A percentile compares a stretch with the other conserved stretches of the same genome.
These are phyloP conservation scores for Fusarium sp. DNA, from an alignment of 2,329 filamentous ascomycete genomes.

Conservation along the genomic window DNA sequence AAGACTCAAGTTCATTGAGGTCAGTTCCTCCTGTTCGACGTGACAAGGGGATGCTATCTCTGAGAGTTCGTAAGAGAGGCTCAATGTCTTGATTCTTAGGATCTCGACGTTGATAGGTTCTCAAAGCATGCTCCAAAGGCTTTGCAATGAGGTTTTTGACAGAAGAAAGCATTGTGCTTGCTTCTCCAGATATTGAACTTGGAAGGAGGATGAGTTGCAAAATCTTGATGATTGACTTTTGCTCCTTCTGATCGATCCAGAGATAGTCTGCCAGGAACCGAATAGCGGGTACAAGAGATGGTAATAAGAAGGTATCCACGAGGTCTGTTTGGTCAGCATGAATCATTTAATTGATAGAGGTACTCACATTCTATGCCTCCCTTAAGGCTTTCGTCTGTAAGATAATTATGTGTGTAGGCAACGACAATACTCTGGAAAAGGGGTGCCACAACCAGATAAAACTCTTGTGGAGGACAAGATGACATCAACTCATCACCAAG, in stretches of 20 bases:
- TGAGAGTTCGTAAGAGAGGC: conserved; percentile 74
- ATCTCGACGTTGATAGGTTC: conserved; percentile 74
- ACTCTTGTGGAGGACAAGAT: conserved; percentile 84
- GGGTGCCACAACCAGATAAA: conserved; percentile 82
- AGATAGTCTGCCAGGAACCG: conserved; percentile 78
- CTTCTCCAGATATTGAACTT: conserved; percentile 77
- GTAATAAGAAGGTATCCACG: conserved; percentile 83
- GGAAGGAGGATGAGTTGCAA: conserved; percentile 79
- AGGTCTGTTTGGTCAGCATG: conserved; percentile 65
- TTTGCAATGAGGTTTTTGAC: conserved; percentile 79
- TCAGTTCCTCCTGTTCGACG: conserved; percentile 73
- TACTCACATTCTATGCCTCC: conserved; percentile 79
- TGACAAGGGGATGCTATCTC: conserved; percentile 67
- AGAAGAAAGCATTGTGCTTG: conserved; percentile 75
- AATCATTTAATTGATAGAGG: rapidly evolving
- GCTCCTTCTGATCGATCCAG: conserved; percentile 74
- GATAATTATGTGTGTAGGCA: conserved; percentile 72
- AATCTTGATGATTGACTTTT: conserved; percentile 77
- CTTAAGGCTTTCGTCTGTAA: conserved; percentile 78
- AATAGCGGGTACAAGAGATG: conserved; percentile 79
- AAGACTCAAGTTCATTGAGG: conserved; percentile 75
- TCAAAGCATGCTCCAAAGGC: conserved; percentile 75
- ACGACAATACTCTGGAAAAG: conserved; percentile 81
- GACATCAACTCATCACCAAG: conserved; percentile 85
- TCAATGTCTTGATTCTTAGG: conserved; percentile 77